phyloP scores from a whole-genome alignment of 495 filamentous ascomycete species.

The Astrocystis sublimbata region DNA sequence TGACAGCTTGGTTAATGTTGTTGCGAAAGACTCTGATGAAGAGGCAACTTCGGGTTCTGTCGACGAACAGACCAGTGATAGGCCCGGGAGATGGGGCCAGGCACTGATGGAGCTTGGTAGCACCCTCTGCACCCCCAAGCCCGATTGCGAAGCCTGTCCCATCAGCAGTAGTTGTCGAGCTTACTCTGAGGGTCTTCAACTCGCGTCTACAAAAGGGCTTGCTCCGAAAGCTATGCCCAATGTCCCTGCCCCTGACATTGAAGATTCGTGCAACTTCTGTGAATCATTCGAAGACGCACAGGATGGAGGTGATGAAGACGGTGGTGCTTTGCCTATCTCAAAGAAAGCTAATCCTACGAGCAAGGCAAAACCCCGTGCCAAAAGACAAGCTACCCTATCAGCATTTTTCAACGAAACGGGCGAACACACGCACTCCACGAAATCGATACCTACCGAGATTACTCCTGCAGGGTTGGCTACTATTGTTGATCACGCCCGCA shows the following conservation, averaged over 20 bases:
- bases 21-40: conserved; percentile 31
- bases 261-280: conserved; percentile 44
- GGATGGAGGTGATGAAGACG: conserved; percentile 13
- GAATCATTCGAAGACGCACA: conserved; percentile 34
- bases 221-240: conserved; percentile 12
- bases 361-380: conserved; percentile 15
- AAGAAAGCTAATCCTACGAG: conserved; percentile 13
- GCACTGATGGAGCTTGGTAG: conserved; percentile 52
- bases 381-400: conserved; percentile 26
- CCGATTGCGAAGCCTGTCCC: conserved; percentile 44
- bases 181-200: conserved; percentile 38
- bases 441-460: conserved; percentile 6
- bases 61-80: conserved; percentile 28
- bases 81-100: conserved; percentile 49
- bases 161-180: conserved; percentile 44
- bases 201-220: conserved; percentile 26
- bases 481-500: conserved; percentile 40
- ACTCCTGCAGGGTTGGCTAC: conserved; percentile 24
- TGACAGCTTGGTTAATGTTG: conserved; percentile 37
- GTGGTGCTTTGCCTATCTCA: not conserved
- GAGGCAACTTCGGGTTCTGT: not conserved
- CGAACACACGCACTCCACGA: not conserved
- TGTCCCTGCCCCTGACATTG: conserved; percentile 34
- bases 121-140: conserved; percentile 50
- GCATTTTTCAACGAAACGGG: conserved; percentile 32